Evolutionary conservation across 2,329 filamentous ascomycete species (phyloP).

Genomic region (Aspergillus sp.): DNA sequence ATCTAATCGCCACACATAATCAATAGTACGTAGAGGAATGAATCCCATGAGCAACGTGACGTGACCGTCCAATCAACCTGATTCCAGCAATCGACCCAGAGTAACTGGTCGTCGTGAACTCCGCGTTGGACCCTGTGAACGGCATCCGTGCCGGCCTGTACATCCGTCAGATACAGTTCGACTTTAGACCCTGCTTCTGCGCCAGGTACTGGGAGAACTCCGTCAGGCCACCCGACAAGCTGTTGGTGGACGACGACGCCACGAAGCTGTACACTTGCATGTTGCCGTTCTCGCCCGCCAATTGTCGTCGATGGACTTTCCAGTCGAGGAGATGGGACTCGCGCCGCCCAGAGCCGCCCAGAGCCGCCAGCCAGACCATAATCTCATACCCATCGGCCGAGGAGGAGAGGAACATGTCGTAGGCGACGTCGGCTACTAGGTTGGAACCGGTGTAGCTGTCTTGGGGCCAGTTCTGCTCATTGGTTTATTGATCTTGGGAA

Average conservation of each 20-base stretch:
- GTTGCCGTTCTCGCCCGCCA: conserved; percentile 51
- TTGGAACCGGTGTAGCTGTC: conserved; percentile 40
- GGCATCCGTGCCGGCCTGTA: conserved; percentile 35
- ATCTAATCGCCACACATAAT: neutral
- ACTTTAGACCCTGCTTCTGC: conserved; percentile 25
- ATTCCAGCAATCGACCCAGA: conserved; percentile 20
- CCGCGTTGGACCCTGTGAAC: conserved; percentile 23
- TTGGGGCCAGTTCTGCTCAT: too few species aligned
- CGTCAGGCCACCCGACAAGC: conserved; percentile 51
- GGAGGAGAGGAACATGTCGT: conserved; percentile 52
- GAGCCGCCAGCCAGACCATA: conserved; percentile 57
- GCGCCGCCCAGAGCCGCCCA: conserved; percentile 49
- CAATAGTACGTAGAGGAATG: neutral
- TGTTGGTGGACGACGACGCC: conserved; percentile 39
- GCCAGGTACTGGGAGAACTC: conserved; percentile 52
- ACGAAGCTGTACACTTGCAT: conserved; percentile 55
- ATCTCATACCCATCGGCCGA: conserved; percentile 50
- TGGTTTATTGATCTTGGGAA: too few species aligned
- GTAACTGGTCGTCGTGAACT: conserved; percentile 22
- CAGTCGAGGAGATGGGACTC: conserved; percentile 46
- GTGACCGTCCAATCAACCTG: too few species aligned
- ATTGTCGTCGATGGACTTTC: conserved; percentile 47
- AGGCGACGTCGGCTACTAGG: conserved; percentile 52
- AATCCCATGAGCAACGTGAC: too few species aligned
- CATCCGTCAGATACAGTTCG: conserved; percentile 46